phyloP scores from a whole-genome alignment of 1,284 basidiomycete genomes.

The Rhodotorula sp. region DNA sequence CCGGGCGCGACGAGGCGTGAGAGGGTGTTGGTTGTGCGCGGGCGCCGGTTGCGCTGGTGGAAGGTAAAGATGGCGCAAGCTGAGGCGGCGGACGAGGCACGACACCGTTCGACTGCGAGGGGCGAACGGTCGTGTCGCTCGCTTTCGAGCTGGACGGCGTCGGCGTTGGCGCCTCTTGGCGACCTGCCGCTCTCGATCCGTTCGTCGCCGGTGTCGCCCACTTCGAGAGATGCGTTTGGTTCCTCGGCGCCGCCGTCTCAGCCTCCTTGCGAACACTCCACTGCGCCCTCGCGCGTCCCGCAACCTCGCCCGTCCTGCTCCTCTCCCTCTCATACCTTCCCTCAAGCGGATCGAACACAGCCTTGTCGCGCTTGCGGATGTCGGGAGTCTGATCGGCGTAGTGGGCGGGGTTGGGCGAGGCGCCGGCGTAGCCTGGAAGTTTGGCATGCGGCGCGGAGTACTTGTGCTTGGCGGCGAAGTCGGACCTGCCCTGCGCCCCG shows the following conservation, averaged over 20 bases:
- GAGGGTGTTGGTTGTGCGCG: background rate
- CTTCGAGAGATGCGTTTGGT: background rate
- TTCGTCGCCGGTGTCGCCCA: background rate
- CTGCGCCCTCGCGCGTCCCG: background rate
- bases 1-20: background rate
- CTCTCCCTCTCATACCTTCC: background rate
- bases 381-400: background rate
- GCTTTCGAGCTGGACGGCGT: no score
- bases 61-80: background rate
- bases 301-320: background rate
- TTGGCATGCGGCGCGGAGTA: background rate
- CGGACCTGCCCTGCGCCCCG: constrained; percentile 13
- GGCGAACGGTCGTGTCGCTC: no score
- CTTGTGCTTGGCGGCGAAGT: constrained; percentile 6
- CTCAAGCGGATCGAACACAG: no score
- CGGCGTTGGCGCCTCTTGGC: no score
- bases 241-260: background rate
- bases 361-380: no score
- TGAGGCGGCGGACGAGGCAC: background rate
- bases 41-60: no score
- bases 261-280: background rate
- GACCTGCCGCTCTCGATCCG: background rate
- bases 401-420: background rate
- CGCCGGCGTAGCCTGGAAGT: background rate
- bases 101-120: no score